Evolutionary conservation across 805 yeast species (phyloP).

Genomic region (Ogataea populi-albae): DNA sequence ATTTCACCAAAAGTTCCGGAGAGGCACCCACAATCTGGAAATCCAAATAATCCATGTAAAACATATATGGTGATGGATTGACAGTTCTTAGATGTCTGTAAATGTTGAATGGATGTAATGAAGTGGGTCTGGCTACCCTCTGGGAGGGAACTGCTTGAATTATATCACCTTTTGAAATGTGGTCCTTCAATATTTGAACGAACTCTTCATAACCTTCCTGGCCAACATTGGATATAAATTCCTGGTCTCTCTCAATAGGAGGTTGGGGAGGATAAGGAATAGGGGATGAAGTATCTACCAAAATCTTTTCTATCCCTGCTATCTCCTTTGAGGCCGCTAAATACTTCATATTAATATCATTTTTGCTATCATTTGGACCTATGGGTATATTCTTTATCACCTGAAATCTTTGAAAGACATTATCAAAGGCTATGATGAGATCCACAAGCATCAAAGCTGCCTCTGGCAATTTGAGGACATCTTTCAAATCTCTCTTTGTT

Average conservation of each 20-base stretch:
- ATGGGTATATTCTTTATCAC: conserved; percentile 76
- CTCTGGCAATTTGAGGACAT: conserved; percentile 84
- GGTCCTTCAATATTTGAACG: conserved; percentile 70
- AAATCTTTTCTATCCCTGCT: conserved; percentile 46
- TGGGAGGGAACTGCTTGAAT: conserved; percentile 99
- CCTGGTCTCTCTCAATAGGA: conserved; percentile 62
- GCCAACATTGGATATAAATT: conserved; percentile 85
- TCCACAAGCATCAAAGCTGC: conserved; percentile 90
- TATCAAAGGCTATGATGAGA: conserved; percentile 86
- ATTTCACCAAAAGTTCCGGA: conserved; percentile 87
- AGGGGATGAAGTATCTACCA: conserved; percentile 42
- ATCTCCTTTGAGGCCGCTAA: conserved; percentile 57
- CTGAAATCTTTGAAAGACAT: conserved; percentile 90
- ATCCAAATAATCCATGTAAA: conserved; percentile 86
- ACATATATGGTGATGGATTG: conserved; percentile 96
- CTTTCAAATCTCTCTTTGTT: conserved; percentile 72
- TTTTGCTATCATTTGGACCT: conserved; percentile 29
- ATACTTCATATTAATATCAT: conserved; percentile 44
- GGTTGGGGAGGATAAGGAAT: conserved; percentile 71
- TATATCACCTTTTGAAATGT: conserved; percentile 87
- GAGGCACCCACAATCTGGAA: conserved; percentile 97
- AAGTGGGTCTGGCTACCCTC: conserved; percentile 92
- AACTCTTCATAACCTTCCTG: conserved; percentile 88
- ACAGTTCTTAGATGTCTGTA: conserved; percentile 93
- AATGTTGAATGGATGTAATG: conserved; percentile 93